Evolutionary conservation across 768 basidiomycete species (phyloP).

Genomic region (Arthromyces matolae): DNA sequence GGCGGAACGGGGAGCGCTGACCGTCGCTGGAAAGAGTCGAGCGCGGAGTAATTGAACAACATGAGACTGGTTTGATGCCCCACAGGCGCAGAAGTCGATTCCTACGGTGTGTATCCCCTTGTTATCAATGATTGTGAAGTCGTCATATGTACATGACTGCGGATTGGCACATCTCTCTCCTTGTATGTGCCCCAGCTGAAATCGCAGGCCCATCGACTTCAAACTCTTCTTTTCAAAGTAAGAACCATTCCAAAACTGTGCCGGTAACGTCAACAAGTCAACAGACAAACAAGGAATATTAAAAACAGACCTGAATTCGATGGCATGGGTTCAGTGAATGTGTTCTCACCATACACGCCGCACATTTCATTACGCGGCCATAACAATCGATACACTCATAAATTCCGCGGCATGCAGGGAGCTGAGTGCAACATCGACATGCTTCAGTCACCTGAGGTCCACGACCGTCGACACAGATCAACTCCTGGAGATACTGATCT

Average conservation of each 20-base stretch:
- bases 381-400: constrained; percentile 7
- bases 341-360: background rate
- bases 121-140: constrained; percentile 31
- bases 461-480: constrained; percentile 7
- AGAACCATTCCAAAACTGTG: too few relatives aligned
- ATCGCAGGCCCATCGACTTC: too few relatives aligned
- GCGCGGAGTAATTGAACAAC: too few relatives aligned
- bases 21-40: too few relatives aligned
- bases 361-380: background rate
- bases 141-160: too few relatives aligned
- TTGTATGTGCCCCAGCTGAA: too few relatives aligned
- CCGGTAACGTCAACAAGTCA: too few relatives aligned
- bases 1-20: too few relatives aligned
- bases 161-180: too few relatives aligned
- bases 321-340: constrained; percentile 3
- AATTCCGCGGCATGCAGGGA: background rate
- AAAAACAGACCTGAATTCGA: constrained; percentile 1
- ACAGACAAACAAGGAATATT: background rate
- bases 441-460: background rate
- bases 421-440: background rate
- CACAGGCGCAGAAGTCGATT: constrained; percentile 31
- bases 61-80: constrained; percentile 9
- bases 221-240: too few relatives aligned
- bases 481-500: constrained; percentile 3
- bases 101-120: constrained; percentile 24